phyloP scores from a whole-genome alignment of 106 monocot genomes.

The Narthecium ossifragum region DNA sequence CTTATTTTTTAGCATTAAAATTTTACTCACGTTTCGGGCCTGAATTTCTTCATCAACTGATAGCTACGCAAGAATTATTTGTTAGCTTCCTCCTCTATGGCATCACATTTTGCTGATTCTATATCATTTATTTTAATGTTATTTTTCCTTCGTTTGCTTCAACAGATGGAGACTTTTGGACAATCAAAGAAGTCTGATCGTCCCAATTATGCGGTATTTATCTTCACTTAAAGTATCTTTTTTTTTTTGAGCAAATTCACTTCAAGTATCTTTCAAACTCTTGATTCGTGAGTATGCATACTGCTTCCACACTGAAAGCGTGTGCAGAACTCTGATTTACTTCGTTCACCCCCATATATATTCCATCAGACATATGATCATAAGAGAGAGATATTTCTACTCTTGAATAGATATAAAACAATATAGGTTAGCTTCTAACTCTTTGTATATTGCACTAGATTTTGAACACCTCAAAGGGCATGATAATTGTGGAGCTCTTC shows the following conservation, averaged over 20 bases:
- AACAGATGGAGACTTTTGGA: conserved; percentile 30
- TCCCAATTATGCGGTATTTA: conserved; percentile 60
- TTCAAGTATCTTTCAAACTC: background rate
- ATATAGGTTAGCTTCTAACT: too few relatives aligned
- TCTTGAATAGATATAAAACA: too few relatives aligned
- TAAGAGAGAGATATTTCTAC: too few relatives aligned
- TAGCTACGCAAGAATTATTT: too few relatives aligned
- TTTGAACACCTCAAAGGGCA: conserved; percentile 54
- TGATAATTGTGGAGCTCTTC: conserved; percentile 54
- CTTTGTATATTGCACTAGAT: conserved; percentile 31
- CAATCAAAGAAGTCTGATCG: conserved; percentile 31
- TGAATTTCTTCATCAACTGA: too few relatives aligned
- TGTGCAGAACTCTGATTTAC: background rate
- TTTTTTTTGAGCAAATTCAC: background rate
- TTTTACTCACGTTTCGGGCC: too few relatives aligned
- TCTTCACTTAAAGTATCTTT: background rate
- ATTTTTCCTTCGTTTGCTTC: conserved; percentile 5
- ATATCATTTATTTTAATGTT: background rate
- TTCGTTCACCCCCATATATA: too few relatives aligned
- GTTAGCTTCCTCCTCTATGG: too few relatives aligned
- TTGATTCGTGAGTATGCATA: background rate
- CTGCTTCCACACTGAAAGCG: background rate
- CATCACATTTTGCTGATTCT: too few relatives aligned
- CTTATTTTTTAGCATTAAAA: background rate
- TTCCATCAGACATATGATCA: too few relatives aligned